These are phyloP conservation scores for Sugiyamaella grinbergsii DNA, from an alignment of 1,139 yeast genomes.

Conservation along the genomic window DNA sequence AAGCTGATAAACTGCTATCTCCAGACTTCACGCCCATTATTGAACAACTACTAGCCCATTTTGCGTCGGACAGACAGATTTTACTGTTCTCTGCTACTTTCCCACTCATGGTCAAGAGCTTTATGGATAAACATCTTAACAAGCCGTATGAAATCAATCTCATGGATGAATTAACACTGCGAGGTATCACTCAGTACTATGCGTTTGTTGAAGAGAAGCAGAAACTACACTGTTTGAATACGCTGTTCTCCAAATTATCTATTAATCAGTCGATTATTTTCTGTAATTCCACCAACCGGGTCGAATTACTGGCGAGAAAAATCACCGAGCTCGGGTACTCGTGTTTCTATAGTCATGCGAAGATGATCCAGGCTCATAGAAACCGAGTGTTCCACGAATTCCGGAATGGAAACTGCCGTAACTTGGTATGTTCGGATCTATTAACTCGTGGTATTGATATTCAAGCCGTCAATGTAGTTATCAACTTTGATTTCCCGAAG, in stretches of 20 bases:
- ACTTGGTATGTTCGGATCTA: slow-evolving; percentile 93
- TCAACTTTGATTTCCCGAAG: slow-evolving; percentile 97
- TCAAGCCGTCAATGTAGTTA: slow-evolving; percentile 97
- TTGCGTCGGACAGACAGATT: slow-evolving; percentile 82
- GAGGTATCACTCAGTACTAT: slow-evolving; percentile 95
- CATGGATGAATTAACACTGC: slow-evolving; percentile 94
- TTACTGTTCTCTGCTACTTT: slow-evolving; percentile 92
- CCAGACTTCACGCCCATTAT: slow-evolving; percentile 87
- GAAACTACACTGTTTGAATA: slow-evolving; percentile 92
- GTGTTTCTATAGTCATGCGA: slow-evolving; percentile 95
- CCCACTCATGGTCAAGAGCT: slow-evolving; percentile 89
- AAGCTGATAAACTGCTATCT: slow-evolving; percentile 95
- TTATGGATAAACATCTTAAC: slow-evolving; percentile 87
- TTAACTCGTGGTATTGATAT: slow-evolving; percentile 98
- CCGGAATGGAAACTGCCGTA: slow-evolving; percentile 97
- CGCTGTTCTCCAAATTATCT: slow-evolving; percentile 89
- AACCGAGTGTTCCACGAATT: slow-evolving; percentile 98
- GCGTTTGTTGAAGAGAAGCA: slow-evolving; percentile 98
- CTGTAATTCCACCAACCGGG: slow-evolving; percentile 95
- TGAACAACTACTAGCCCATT: slow-evolving; percentile 80
- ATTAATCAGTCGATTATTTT: slow-evolving; percentile 95
- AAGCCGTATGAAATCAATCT: slow-evolving; percentile 94
- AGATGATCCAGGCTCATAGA: slow-evolving; percentile 97
- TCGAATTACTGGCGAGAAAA: slow-evolving; percentile 90
- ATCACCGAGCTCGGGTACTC: slow-evolving; percentile 96